A percentile compares a stretch with the other conserved stretches of the same genome.
Conservation (phyloP, 164 flowering plant species). For the grape (Vitis vinifera) region DNA sequence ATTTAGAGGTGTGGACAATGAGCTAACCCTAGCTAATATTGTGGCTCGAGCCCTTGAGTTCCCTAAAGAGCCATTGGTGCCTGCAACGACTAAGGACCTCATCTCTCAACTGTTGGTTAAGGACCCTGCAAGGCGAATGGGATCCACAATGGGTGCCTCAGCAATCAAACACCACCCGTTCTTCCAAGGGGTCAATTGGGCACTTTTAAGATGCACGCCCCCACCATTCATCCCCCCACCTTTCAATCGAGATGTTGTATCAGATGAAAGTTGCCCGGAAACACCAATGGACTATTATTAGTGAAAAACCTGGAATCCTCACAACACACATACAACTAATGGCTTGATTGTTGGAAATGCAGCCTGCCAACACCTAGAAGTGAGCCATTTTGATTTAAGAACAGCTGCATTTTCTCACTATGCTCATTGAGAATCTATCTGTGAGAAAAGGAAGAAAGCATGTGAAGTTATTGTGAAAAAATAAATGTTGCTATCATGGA, state of each 20-base stretch:
- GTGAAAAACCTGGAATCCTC: background rate
- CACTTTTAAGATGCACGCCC: slow-evolving; percentile 57
- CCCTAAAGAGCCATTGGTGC: slow-evolving; percentile 59
- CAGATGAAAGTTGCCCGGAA: slow-evolving; percentile 27
- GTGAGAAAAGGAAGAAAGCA: no score
- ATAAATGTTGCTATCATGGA: no score
- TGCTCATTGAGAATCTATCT: no score
- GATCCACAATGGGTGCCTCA: slow-evolving; percentile 71
- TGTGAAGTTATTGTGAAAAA: no score
- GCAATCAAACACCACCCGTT: slow-evolving; percentile 74
- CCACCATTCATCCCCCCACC: slow-evolving; percentile 64
- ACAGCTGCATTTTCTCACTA: no score
- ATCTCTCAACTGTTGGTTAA: slow-evolving; percentile 54
- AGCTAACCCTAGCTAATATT: slow-evolving; percentile 62
- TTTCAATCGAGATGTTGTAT: slow-evolving; percentile 19
- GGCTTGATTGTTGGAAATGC: no score
- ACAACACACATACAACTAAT: no score
- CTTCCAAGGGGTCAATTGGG: slow-evolving; percentile 82
- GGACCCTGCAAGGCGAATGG: slow-evolving; percentile 67
- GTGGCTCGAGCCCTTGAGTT: slow-evolving; percentile 68
- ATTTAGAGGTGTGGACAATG: slow-evolving; percentile 67
- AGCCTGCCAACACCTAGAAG: no score
- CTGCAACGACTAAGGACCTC: slow-evolving; percentile 52
- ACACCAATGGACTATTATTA: slow-evolving; percentile 33
- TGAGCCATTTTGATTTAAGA: no score